Evolutionary conservation across 345 rosid species (phyloP).

Genomic region (Citrus inodora): DNA sequence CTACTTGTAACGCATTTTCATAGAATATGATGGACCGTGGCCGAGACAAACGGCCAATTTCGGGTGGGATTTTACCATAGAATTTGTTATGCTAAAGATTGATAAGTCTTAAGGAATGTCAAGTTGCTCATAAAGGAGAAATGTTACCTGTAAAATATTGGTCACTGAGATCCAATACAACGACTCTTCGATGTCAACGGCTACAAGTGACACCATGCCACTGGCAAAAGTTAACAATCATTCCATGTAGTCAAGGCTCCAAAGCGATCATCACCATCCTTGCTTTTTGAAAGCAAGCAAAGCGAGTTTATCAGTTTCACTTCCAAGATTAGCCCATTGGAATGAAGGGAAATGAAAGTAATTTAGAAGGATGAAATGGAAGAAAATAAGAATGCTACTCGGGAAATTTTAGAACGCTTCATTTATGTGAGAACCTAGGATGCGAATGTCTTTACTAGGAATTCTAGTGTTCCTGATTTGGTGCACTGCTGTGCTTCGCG

Average conservation of each 20-base stretch:
- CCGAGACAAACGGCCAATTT: no score
- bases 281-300: constrained; percentile 16
- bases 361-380: background rate
- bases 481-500: background rate
- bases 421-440: background rate
- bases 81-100: no score
- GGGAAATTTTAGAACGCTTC: background rate
- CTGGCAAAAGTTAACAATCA: constrained; percentile 10
- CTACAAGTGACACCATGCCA: no score
- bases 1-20: no score
- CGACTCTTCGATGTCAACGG: no score
- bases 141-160: no score
- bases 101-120: no score
- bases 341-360: constrained; percentile 5
- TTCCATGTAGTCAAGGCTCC: constrained; percentile 23
- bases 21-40: no score
- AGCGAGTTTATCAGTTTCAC: constrained; percentile 24
- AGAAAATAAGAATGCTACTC: background rate
- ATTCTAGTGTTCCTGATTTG: background rate
- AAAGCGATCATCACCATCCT: background rate
- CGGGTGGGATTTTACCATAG: no score
- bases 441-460: background rate
- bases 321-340: background rate
- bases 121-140: no score
- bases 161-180: no score